phyloP scores from a whole-genome alignment of 352 stramenopile species.

The Globisporangium irregulare region DNA sequence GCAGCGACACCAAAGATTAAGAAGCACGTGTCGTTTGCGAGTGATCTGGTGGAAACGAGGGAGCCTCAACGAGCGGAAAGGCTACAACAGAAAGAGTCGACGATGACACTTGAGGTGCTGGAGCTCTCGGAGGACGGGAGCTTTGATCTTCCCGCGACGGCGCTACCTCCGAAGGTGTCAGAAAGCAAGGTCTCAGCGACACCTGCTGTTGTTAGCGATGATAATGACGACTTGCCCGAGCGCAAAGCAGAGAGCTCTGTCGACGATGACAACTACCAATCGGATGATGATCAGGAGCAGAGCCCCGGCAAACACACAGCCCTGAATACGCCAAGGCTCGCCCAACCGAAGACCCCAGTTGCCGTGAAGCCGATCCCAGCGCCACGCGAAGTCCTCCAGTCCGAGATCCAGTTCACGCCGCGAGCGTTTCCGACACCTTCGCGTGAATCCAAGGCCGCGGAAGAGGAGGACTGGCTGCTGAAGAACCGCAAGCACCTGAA shows the following conservation, averaged over 20 bases:
- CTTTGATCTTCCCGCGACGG: conserved; percentile 37
- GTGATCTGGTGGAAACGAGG: neutral
- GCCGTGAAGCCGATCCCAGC: conserved; percentile 26
- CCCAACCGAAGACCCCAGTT: conserved; percentile 12
- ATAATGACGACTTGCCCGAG: neutral
- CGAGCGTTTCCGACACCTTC: conserved; percentile 75
- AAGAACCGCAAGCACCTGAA: conserved; percentile 83
- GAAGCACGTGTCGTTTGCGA: conserved; percentile 38
- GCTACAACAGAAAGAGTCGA: neutral
- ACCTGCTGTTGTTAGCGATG: conserved; percentile 4
- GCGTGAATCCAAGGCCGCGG: conserved; percentile 73
- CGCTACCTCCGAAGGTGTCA: neutral
- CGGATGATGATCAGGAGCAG: neutral
- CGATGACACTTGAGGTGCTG: conserved; percentile 23
- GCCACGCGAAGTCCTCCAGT: conserved; percentile 38
- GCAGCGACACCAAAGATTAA: neutral
- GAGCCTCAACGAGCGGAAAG: neutral
- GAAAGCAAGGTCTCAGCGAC: neutral
- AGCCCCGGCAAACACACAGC: neutral
- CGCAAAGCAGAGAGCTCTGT: neutral
- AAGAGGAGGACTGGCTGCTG: conserved; percentile 81
- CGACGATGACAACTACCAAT: neutral
- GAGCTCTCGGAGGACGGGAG: conserved; percentile 48
- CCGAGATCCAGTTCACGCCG: conserved; percentile 73
- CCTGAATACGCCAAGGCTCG: neutral